Base-by-base conservation (phyloP, 169 alveolate species). In the Eimeria tenella region DNA sequence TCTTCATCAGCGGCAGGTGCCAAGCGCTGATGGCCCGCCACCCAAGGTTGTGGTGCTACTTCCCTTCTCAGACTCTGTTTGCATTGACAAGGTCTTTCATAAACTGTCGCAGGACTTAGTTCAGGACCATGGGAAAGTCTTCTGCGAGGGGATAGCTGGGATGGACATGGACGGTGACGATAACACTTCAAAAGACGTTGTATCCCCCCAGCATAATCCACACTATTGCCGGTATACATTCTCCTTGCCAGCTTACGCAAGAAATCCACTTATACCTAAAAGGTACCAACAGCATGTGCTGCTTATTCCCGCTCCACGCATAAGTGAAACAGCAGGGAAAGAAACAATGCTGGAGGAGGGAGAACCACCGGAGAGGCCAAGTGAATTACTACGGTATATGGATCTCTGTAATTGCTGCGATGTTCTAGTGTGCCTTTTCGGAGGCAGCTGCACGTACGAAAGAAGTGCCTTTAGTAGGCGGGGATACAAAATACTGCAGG, bases 391-490 rank as follows among this genome's bases (percentile, higher is more conserved):
- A 82, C 81, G 88, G 15, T 31, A 55, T 56, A 89, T 94, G 60
- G 94, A 88, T 55, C 93, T 89, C 84, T 82, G 93, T 83, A 94
- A 81, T 21, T 56, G 92, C 68, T 93, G 94, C 6, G 96, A 94
- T 49, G 84, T 94, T 73, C 70, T 94, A 53, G 87, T 94, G 31
- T 79, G 91, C 52, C 70, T 65, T 60, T 86, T 88, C 60, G 92
- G 93, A n/a, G 91, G 94, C 73, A 53, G 81, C 81, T 91, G 96
- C 73, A 52, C 94, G 17, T 91, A 87, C 77, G 89, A 82, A 49
- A 19, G 15, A 4, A 93, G 93, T 19, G 94, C 96, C 65, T 88
- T 94, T 52, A 93, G 93, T 90, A 65, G 58, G 42, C 68, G 68
- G 9, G 96, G 96, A 52, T 94, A 94, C 93, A 58, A 90, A 75